A percentile compares a stretch with the other conserved stretches of the same genome.
phyloP scores from a whole-genome alignment of 495 filamentous ascomycete species.

The Diplogelasinospora grovesii region DNA sequence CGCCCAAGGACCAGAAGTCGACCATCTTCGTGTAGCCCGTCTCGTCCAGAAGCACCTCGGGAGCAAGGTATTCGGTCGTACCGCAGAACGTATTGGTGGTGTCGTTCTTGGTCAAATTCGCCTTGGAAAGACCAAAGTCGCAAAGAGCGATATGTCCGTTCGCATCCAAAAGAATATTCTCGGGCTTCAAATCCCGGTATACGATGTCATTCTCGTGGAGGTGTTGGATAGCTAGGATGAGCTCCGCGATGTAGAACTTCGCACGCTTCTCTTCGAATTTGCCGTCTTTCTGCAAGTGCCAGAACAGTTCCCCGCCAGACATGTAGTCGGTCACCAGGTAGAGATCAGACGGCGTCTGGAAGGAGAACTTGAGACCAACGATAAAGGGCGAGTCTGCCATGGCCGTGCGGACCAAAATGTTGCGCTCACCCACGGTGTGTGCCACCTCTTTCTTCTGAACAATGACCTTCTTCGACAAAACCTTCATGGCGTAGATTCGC shows the following conservation, averaged over 20 bases:
- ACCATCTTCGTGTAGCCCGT: slow-evolving; percentile 99
- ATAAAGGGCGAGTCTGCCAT: slow-evolving; percentile 96
- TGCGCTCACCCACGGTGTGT: slow-evolving; percentile 92
- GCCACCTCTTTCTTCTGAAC: slow-evolving; percentile 99
- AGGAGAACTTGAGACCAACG: slow-evolving; percentile 96
- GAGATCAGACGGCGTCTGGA: slow-evolving; percentile 93
- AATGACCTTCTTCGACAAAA: slow-evolving; percentile 97
- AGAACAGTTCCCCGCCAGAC: slow-evolving; percentile 97
- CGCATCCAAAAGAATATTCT: slow-evolving; percentile 91
- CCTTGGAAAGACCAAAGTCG: slow-evolving; percentile 96
- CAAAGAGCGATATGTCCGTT: slow-evolving; percentile 92
- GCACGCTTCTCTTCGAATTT: slow-evolving; percentile 90
- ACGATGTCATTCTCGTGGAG: slow-evolving; percentile 96
- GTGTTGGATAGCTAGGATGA: slow-evolving; percentile 92
- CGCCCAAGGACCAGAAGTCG: slow-evolving; percentile 97
- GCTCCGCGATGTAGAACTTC: slow-evolving; percentile 98
- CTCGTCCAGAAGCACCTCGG: slow-evolving; percentile 91
- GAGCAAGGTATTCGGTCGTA: slow-evolving; percentile 94
- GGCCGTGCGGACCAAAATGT: slow-evolving; percentile 93
- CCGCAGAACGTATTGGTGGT: slow-evolving; percentile 99
- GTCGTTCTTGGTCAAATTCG: slow-evolving; percentile 89
- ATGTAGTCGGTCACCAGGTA: slow-evolving; percentile 99
- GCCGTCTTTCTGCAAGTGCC: slow-evolving; percentile 97
- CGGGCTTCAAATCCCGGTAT: slow-evolving; percentile 94
- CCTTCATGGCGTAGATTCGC: slow-evolving; percentile 98